Evolutionary conservation across 176 grass and related monocot genomes (phyloP).

Genomic region (Oryza punctata): DNA sequence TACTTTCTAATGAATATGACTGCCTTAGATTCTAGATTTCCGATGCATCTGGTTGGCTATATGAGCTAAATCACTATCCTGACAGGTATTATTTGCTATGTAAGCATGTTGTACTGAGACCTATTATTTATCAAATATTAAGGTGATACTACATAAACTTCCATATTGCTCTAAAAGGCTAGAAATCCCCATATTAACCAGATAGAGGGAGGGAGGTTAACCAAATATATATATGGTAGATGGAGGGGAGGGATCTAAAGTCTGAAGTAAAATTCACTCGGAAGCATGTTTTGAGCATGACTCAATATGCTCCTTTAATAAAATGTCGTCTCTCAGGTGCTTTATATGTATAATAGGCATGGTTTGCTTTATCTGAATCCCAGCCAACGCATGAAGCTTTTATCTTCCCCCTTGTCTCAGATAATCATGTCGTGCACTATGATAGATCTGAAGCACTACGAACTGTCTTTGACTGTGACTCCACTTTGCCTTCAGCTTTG

Average conservation of each 20-base stretch:
- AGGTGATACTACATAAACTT: too few relatives aligned
- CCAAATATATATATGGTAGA: neutral
- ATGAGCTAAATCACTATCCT: neutral
- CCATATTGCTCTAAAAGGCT: too few relatives aligned
- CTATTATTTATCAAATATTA: neutral
- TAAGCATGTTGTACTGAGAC: neutral
- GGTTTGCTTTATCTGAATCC: neutral
- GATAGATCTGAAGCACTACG: conserved; percentile 3
- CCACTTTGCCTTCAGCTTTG: conserved; percentile 15
- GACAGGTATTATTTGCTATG: neutral
- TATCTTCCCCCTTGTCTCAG: neutral
- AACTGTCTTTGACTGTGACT: neutral
- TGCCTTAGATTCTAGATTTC: neutral
- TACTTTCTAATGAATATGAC: neutral
- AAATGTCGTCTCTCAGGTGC: conserved; percentile 1
- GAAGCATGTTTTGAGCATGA: conserved; percentile 6
- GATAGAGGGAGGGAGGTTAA: neutral
- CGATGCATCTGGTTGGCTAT: neutral
- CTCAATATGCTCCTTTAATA: neutral
- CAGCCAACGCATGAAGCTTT: conserved; percentile 1
- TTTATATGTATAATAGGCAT: neutral
- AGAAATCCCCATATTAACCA: neutral
- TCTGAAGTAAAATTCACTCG: neutral
- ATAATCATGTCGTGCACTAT: conserved; percentile 24
- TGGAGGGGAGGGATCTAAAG: neutral